A percentile compares a stretch with the other conserved stretches of the same genome.
phyloP scores from a whole-genome alignment of 1,284 basidiomycete species.

The Puccinia novopanici region DNA sequence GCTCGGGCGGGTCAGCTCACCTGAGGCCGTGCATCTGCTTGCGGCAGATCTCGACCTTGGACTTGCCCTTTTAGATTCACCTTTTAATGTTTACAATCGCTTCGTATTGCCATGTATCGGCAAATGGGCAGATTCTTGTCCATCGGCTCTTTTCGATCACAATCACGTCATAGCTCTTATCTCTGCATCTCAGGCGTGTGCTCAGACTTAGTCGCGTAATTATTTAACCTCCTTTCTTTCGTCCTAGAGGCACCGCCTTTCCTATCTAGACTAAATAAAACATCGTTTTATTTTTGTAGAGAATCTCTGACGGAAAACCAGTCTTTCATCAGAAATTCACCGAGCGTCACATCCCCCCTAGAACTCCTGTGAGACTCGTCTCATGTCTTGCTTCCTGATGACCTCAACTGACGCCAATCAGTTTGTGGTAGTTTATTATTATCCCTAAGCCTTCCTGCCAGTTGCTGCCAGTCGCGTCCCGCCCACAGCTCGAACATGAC shows the following conservation, averaged over 20 bases:
- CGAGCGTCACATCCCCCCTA: too few species aligned
- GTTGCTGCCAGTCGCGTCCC: neutral
- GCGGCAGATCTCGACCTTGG: neutral
- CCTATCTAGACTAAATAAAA: too few species aligned
- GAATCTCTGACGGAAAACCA: too few species aligned
- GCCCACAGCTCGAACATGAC: constrained; percentile 9
- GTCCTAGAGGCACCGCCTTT: too few species aligned
- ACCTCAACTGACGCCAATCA: neutral
- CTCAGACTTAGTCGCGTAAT: too few species aligned
- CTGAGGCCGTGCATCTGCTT: neutral
- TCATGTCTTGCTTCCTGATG: too few species aligned
- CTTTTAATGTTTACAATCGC: neutral
- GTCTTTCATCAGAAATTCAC: too few species aligned
- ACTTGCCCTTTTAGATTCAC: neutral
- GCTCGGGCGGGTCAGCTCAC: too few species aligned
- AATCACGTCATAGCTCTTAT: neutral
- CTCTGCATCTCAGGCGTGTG: neutral
- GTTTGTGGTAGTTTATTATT: neutral
- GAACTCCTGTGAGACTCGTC: too few species aligned
- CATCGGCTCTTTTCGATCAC: neutral
- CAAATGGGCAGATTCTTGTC: neutral
- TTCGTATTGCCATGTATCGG: neutral
- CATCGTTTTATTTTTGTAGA: too few species aligned
- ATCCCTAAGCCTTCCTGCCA: neutral
- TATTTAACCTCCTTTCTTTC: too few species aligned